Evolutionary conservation across 148 eudicot species (phyloP).

Genomic region (Oxyria digyna): DNA sequence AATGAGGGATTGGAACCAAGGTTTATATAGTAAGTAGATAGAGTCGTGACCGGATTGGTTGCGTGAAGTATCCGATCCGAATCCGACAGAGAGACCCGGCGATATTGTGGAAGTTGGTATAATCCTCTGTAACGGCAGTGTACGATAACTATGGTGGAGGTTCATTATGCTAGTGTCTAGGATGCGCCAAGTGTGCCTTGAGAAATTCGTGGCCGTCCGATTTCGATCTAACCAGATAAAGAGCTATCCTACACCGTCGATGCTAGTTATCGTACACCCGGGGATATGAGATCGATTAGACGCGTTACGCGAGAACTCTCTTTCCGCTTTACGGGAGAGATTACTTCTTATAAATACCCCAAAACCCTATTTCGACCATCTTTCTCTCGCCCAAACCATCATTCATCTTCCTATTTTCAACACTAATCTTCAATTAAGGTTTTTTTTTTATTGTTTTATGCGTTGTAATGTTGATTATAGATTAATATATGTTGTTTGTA

Average conservation of each 20-base stretch:
- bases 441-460: too few relatives aligned
- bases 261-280: too few relatives aligned
- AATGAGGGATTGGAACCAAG: neutral
- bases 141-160: neutral
- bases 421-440: too few relatives aligned
- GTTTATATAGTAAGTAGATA: neutral
- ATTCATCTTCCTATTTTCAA: too few relatives aligned
- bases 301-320: too few relatives aligned
- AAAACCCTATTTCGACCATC: too few relatives aligned
- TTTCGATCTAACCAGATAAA: neutral
- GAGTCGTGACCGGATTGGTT: neutral
- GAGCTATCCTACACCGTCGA: neutral
- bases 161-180: neutral
- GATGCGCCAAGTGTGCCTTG: neutral
- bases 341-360: too few relatives aligned
- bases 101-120: neutral
- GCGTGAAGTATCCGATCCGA: neutral
- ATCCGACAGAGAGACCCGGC: constrained; percentile 2
- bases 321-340: too few relatives aligned
- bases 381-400: too few relatives aligned
- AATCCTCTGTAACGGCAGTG: neutral
- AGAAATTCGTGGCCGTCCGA: neutral
- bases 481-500: too few relatives aligned
- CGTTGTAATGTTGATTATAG: too few relatives aligned
- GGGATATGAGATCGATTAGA: too few relatives aligned